Base-by-base conservation (phyloP, 2,329 filamentous ascomycete species). In the Trichoderma sp. region DNA sequence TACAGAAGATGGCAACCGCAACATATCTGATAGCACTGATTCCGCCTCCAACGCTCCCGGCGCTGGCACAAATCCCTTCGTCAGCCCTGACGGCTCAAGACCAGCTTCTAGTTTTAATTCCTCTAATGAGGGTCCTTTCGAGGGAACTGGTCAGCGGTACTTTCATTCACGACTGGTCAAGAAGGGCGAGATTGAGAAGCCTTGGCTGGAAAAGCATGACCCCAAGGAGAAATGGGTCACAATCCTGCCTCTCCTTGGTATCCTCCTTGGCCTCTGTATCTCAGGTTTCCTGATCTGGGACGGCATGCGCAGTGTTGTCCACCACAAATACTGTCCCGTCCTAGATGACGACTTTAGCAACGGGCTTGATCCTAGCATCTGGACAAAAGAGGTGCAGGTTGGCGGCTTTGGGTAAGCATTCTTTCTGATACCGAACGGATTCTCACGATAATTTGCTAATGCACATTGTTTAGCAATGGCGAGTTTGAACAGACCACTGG, bases 181-280 rank as follows among this genome's bases (percentile, higher is more conserved):
- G 77, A 92, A 93, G 77, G 91, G 87, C 52, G 87, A 92, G 59
- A 79, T 92, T 3, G 90, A 93, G 77, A 90, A 92, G 80, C 91
- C 92, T 14, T 96, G 93, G 93, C 80, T 91, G 49, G 80, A 86
- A n/a, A 90, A 89, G 76, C 88, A 83, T 68, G 90, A 94, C 72
- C 89, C 90, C 14, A 91, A 89, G 77, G 91, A 95, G 83, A 96
- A 93, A 82, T 96, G 92, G 92, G 89, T 93, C 10, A 94, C 90
- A 2, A 93, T 95, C 71, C 86, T 96, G 68, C 92, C 92, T 2
- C 76, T 94, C 52, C 77, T 93, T 28, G 92, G 92, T 58, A 87
- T 96, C 60, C 59, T 89, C 3, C 70, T 94, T 16, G 93, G 93
- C 16, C 77, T 95, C 43, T 86, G 78, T 3, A 81, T 94, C 51